phyloP scores from a whole-genome alignment of 331 rosid genomes.

The Malus hybrid region DNA sequence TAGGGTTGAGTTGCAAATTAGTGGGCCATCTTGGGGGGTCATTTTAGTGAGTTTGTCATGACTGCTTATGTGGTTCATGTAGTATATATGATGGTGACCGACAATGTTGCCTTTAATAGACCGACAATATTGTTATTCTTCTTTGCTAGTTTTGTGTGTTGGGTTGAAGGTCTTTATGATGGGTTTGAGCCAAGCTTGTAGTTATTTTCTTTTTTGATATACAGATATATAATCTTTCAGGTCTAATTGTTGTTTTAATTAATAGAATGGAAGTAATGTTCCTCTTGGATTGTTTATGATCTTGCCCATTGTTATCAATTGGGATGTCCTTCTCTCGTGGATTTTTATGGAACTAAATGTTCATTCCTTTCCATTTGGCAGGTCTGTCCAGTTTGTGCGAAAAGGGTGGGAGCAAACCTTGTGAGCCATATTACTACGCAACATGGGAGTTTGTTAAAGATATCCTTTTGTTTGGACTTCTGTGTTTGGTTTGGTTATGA shows the following conservation, averaged over 20 bases:
- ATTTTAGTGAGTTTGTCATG: not conserved
- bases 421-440: constrained; percentile 72
- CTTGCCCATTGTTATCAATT: constrained; percentile 8
- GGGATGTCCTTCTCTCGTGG: not conserved
- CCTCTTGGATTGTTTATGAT: not conserved
- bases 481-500: not conserved
- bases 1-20: not conserved
- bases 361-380: constrained; percentile 22
- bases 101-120: not conserved
- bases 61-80: not conserved
- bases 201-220: not conserved
- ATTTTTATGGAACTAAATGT: not conserved
- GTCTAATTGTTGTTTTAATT: not conserved
- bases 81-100: not conserved
- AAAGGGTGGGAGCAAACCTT: constrained; percentile 64
- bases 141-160: not conserved
- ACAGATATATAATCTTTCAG: not conserved
- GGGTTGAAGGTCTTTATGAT: not conserved
- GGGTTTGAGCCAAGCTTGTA: not conserved
- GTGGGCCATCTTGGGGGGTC: not conserved
- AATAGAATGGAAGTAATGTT: not conserved
- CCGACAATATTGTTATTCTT: not conserved
- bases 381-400: constrained; percentile 77
- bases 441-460: constrained; percentile 72
- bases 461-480: constrained; percentile 45